Evolutionary conservation across 2,329 filamentous ascomycete species (phyloP), one percentile per base, ranked within the genome.

Genomic region (Stemphylium lycopersici): DNA sequence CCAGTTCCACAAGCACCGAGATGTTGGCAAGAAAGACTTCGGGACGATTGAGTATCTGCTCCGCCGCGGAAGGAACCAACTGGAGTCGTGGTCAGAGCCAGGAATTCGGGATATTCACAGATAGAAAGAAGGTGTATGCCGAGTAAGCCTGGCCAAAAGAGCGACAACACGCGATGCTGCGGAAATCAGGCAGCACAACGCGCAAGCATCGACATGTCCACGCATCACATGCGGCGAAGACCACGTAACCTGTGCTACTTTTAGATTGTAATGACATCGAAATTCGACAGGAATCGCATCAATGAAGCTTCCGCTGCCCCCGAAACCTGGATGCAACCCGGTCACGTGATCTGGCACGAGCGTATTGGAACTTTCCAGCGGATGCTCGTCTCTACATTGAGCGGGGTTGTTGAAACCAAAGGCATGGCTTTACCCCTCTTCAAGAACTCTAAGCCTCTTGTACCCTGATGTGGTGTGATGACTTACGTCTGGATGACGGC

Each of bases 21-120:
- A 74, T 7, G 74, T 96, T 50, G 87, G 90, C 74, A 95, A 91
- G 77, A 91, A 90, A 65, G 91, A 96, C 70, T 96, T 96, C 75
- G 81, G 83, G 13, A 88, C 91, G 5, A 88, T 97, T 52, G 93
- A 97, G 75, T 95, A 91, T 73, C 79, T 96, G 31, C 72, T 97
- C 46, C 84, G 93, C 56, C 93, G 91, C 73, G 93, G 93, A 18
- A 83, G 85, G 36, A 84, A 90, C 39, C 91, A 96, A 72, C 80
- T 97, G 15, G 91, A 96, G 59, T 84, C 87, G 40, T 95, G 95
- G 76, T 85, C 88, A n/a, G 85, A 88, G 5, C 87, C 89, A 22
- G 89, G 88, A 2, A 92, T 96, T 67, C 90, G 87, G 68, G 90
- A 95, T 73, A 61, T 68, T 10, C 65, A 56, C 36, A 59, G 46